Evolutionary conservation across 805 yeast genomes (phyloP), one percentile per base, ranked within the genome.

Genomic region (Candida ovalis): DNA sequence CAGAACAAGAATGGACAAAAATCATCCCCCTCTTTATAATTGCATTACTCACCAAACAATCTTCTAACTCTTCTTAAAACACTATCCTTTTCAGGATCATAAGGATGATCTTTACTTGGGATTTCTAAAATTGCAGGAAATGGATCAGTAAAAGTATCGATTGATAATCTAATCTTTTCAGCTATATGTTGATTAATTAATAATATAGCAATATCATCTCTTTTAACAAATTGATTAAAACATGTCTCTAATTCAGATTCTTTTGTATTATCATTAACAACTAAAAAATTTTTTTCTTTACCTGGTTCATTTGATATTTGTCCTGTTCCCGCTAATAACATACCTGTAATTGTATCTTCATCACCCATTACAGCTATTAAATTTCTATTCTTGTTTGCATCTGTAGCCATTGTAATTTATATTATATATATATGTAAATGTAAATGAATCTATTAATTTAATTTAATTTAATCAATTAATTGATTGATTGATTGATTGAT

Each of bases 51-150:
- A 40, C 99, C 98, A 72, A 92, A 91, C 54, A 94, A 73, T 66
- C 96, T 83, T 74, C 96, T 86, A 30, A 94, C 99, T 67, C 96
- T 86, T 71, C 92, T 84, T 69, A 94, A 77, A 37, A 94, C 90
- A 19, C 96, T 86, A 69, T 94, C 99, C 81, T 92, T 94, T 67
- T 92, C 98, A 19, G 99, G 99, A 67, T 94, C 96, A 67, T 94
- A 94, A 21, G 99, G 98, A 67, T 94, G 98, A 64, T 94, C 99
- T 73, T 94, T 94, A 15, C 97, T 89, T 24, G 99, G 99, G 53
- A 94, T 94, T 71, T 94, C 99, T 62, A 94, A 75, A 42, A 94
- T 81, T 2, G 99, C 97, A 8, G 99, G 99, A 70, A 94, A 94
- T 10, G 99, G 96, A 54, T 83, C 81, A 17, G 95, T 82, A 70